These are phyloP conservation scores for Cryptosporidium meleagridis DNA, from an alignment of 169 alveolate species.

Conservation along the genomic window DNA sequence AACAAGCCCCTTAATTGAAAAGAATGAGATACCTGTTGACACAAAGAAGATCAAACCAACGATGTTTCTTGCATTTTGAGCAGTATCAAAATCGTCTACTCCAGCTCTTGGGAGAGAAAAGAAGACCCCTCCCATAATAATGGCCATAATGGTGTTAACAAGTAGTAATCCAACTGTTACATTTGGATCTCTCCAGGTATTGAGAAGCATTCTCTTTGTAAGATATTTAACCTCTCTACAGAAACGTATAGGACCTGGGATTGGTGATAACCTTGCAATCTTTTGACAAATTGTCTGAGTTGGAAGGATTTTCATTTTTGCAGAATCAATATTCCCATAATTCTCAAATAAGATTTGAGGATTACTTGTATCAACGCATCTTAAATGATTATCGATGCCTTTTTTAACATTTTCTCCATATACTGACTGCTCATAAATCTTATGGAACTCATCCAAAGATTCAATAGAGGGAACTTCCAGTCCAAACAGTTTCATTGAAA, in stretches of 20 bases:
- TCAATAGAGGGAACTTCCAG: constrained; percentile 40
- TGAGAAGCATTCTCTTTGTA: constrained; percentile 24
- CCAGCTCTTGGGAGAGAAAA: constrained; percentile 54
- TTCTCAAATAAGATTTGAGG: constrained; percentile 59
- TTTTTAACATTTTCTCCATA: constrained; percentile 63
- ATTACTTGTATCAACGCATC: constrained; percentile 61
- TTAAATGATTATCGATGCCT: constrained; percentile 42
- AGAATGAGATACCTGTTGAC: constrained; percentile 41
- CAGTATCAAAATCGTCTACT: constrained; percentile 9
- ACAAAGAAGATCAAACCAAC: constrained; percentile 51
- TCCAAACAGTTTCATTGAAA: constrained; percentile 42
- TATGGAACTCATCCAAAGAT: constrained; percentile 53
- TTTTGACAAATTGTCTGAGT: constrained; percentile 32
- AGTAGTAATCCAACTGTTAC: constrained; percentile 34
- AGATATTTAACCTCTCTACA: constrained; percentile 47
- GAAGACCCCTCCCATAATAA: constrained; percentile 58
- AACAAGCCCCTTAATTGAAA: constrained; percentile 41
- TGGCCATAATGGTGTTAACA: constrained; percentile 39
- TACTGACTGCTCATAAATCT: constrained; percentile 52
- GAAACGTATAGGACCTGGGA: constrained; percentile 64
- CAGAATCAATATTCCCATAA: constrained; percentile 54
- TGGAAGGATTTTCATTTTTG: constrained; percentile 65
- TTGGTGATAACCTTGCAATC: constrained; percentile 64
- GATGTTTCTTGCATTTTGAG: constrained; percentile 61
- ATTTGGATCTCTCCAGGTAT: constrained; percentile 65